phyloP scores from a whole-genome alignment of 2,329 filamentous ascomycete species.

The Penicillium frequentans region DNA sequence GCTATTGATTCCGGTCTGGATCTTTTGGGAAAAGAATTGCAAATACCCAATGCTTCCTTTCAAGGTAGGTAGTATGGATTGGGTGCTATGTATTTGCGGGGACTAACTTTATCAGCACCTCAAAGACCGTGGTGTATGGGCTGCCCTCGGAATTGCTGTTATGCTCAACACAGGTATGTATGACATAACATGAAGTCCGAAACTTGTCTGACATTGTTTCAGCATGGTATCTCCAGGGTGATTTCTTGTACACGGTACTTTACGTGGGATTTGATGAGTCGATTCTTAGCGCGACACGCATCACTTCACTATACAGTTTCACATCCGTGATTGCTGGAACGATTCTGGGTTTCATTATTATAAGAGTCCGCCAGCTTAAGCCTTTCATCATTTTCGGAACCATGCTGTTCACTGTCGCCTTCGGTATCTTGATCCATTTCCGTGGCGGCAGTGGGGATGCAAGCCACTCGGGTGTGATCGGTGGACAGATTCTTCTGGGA shows the following conservation, averaged over 20 bases:
- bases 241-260: constrained; percentile 65
- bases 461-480: constrained; percentile 58
- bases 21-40: constrained; percentile 56
- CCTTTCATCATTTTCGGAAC: constrained; percentile 64
- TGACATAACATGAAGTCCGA: constrained; percentile 24
- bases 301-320: constrained; percentile 61
- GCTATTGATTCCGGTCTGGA: constrained; percentile 49
- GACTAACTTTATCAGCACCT: constrained; percentile 42
- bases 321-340: constrained; percentile 59
- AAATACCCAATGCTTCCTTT: constrained; percentile 61
- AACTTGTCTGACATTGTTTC: constrained; percentile 25
- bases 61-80: constrained; percentile 30
- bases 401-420: constrained; percentile 62
- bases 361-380: constrained; percentile 60
- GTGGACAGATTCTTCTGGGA: constrained; percentile 62
- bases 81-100: neutral
- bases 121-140: constrained; percentile 66
- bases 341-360: constrained; percentile 58
- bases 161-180: constrained; percentile 25
- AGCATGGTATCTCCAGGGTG: constrained; percentile 62
- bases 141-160: constrained; percentile 55
- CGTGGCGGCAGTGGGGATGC: constrained; percentile 52
- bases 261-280: constrained; percentile 62
- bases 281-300: constrained; percentile 57
- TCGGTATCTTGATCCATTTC: constrained; percentile 64